Evolutionary conservation across 1,284 basidiomycete genomes (phyloP), one percentile per base, ranked within the genome.

Genomic region (Malassezia restricta): DNA sequence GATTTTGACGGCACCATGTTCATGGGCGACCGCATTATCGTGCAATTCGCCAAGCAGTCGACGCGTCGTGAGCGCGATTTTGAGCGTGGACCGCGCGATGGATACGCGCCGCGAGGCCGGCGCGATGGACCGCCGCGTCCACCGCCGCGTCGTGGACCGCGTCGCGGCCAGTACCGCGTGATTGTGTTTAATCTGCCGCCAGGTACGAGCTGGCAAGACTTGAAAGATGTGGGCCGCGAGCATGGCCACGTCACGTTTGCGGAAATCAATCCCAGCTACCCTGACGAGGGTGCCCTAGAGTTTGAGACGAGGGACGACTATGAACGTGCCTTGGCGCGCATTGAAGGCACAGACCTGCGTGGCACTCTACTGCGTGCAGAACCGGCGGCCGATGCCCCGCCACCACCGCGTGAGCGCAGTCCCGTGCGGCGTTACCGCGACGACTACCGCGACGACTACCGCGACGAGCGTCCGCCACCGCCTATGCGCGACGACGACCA

Each of bases 171-270:
- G 48, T 66, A 58, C 64, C 68, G 70, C 28, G 55, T 70, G 35
- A 54, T 70, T 45, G 61, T 59, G 40, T 58, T 60, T 41, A 75
- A 89, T 85, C 80, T 94, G 14, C 88, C 89, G 0, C 89, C 89
- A 76, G 80, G 87, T 59, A 87, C 90, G 29, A 82, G 87, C 59
- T 95, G 90, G 90, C 90, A 95, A 76, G 92, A 98, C 75, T 81
- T 98, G 61, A 96, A 98, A 70, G 92, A 96, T 74, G 81, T 96
- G 44, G 95, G 96, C 75, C 83, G 92, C 45, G 85, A 87, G 62
- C 86, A 89, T 1, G 92, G 92, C 17, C 56, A 60, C 43, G 59
- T 70, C 54, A 61, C 62, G 0, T 73, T 68, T 43, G 66, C 70
- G 38, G 68, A 73, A 41, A 64, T 73, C 40, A 66, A 67, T 47